Evolutionary conservation across 2,329 filamentous ascomycete species (phyloP), one percentile per base, ranked within the genome.

Genomic region (Pseudogymnoascus sp.): DNA sequence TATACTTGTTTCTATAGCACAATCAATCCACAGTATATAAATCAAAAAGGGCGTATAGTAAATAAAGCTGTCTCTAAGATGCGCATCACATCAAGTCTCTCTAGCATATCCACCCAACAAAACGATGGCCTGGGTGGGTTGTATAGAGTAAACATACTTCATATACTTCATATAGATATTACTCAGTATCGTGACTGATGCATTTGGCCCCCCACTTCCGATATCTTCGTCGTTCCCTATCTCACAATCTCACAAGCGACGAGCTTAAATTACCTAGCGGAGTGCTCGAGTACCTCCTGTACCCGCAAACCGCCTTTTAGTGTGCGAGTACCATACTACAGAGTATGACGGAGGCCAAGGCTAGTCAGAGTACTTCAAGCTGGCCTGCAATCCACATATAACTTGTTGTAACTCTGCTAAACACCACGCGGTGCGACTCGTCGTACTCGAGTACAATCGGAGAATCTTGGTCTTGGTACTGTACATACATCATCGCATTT

Each of bases 211-310:
- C 45, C 45, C 45, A 52, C 45, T 3, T 52, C 45, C 15, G 45
- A 26, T 52, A 52, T 52, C 45, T 18, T 33, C 45, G 19, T 19
- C n/a, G 30, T 52, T 52, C 45, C 45, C 45, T 52, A 52, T 52
- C 45, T 30, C 45, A 52, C 45, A 52, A 52, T 52, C 45, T 30
- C 45, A 52, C 45, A 52, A 52, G 45, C 45, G 45, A 52, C 23
- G 45, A 52, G 45, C 45, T 52, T 52, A 52, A 30, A 52, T 52
- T 52, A 30, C 45, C 45, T 52, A 52, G 45, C 45, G 45, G 45
- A 26, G 45, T 52, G 33, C 26, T 8, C 30, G 45, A 26, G 45
- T 52, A 52, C 26, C 7, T 52, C 5, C 9, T 52, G 5, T 18
- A 2, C n/a, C 45, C 45, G 45, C 45, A n/a, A 52, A 7, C 45